Percentiles rank a stretch among this genome's conserved stretches.
These are phyloP conservation scores for Fraxinus anomala DNA, from an alignment of 257 asterid species.

Conservation along the genomic window DNA sequence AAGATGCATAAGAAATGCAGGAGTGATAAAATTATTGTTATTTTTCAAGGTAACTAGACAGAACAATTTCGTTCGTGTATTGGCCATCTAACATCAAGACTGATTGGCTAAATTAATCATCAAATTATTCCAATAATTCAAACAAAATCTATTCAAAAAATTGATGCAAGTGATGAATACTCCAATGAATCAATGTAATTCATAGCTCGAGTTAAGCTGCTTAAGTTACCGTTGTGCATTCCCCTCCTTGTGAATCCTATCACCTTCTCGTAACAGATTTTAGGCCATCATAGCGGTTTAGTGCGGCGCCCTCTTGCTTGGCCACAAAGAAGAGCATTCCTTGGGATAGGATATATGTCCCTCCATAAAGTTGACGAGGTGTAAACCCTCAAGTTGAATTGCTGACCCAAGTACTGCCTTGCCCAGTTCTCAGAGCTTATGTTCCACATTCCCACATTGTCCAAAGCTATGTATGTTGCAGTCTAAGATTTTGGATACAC, in stretches of 20 bases:
- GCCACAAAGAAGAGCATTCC: slow-evolving; percentile 82
- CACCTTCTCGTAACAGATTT: slow-evolving; percentile 79
- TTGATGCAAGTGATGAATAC: slow-evolving; percentile 1
- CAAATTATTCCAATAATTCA: slow-evolving; percentile 4
- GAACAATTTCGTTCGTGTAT: not conserved
- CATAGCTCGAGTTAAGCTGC: slow-evolving; percentile 53
- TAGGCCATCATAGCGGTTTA: slow-evolving; percentile 53
- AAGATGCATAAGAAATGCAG: too few species aligned
- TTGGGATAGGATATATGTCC: slow-evolving; percentile 85
- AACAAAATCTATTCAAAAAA: slow-evolving; percentile 19
- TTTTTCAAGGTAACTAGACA: not conserved
- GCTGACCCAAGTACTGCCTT: slow-evolving; percentile 90
- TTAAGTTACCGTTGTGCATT: slow-evolving; percentile 6
- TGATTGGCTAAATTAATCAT: not conserved
- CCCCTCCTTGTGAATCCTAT: slow-evolving; percentile 24
- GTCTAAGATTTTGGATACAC: slow-evolving; percentile 91
- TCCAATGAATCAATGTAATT: slow-evolving; percentile 5
- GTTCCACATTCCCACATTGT: slow-evolving; percentile 98
- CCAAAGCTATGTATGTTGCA: slow-evolving; percentile 74
- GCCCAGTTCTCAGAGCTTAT: slow-evolving; percentile 90
- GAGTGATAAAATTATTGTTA: too few species aligned
- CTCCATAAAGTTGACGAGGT: slow-evolving; percentile 59
- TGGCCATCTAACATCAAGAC: not conserved
- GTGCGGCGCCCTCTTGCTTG: slow-evolving; percentile 74
- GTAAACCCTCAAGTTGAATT: slow-evolving; percentile 75